A percentile compares a stretch with the other conserved stretches of the same genome.
phyloP scores from a whole-genome alignment of 2,329 filamentous ascomycete genomes.

The Cladorrhinum sp. region DNA sequence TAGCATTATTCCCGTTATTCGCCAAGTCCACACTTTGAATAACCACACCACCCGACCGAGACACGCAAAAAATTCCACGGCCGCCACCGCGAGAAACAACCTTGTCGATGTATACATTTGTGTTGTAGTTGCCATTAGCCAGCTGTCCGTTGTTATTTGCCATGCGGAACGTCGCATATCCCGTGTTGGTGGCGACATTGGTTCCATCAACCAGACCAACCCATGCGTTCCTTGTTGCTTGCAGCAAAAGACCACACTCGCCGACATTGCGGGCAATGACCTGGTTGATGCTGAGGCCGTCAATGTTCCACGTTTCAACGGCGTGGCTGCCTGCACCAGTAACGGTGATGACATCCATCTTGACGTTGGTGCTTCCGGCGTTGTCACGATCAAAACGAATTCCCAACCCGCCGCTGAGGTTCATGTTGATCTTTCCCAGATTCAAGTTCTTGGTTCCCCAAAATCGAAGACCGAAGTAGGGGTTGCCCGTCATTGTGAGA shows the following conservation, averaged over 20 bases:
- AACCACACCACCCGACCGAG: slow-evolving; percentile 50
- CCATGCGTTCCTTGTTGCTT: slow-evolving; percentile 49
- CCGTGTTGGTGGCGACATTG: slow-evolving; percentile 51
- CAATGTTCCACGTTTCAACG: slow-evolving; percentile 59
- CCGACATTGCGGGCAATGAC: slow-evolving; percentile 54
- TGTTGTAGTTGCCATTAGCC: slow-evolving; percentile 46
- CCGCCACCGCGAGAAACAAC: slow-evolving; percentile 56
- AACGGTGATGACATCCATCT: slow-evolving; percentile 50
- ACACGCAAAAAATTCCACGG: slow-evolving; percentile 57
- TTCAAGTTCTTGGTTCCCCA: slow-evolving; percentile 47
- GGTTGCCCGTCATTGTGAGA: slow-evolving; percentile 55
- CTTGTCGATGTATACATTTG: slow-evolving; percentile 52
- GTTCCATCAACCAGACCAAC: slow-evolving; percentile 55
- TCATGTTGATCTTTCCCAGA: slow-evolving; percentile 53
- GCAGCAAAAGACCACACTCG: slow-evolving; percentile 55
- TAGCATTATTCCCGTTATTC: slow-evolving; percentile 53
- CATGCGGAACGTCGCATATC: slow-evolving; percentile 56
- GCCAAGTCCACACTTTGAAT: slow-evolving; percentile 50
- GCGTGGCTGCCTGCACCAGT: slow-evolving; percentile 54
- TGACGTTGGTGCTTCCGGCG: slow-evolving; percentile 51
- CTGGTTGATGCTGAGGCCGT: slow-evolving; percentile 48
- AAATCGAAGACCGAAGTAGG: slow-evolving; percentile 57
- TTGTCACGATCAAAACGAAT: slow-evolving; percentile 57
- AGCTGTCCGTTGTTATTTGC: slow-evolving; percentile 54
- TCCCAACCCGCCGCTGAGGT: slow-evolving; percentile 51